phyloP scores from a whole-genome alignment of 768 basidiomycete species.

The Leccinum longicurvipes region DNA sequence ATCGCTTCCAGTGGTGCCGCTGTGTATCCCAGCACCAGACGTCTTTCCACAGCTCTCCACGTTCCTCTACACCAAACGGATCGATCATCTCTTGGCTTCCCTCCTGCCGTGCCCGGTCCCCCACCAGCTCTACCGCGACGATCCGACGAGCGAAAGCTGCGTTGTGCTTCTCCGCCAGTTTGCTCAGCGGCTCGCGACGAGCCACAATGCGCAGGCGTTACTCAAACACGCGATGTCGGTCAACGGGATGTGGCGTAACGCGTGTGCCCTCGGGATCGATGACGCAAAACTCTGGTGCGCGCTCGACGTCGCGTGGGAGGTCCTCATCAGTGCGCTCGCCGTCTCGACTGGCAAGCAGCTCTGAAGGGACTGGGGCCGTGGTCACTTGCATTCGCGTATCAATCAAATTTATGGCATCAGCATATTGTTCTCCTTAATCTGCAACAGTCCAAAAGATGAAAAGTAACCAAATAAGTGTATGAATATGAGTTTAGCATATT shows the following conservation, averaged over 20 bases:
- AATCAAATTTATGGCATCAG: constrained; percentile 2
- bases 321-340: constrained; percentile 41
- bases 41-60: constrained; percentile 63
- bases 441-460: neutral
- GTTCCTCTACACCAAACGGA: constrained; percentile 68
- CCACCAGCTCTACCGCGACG: constrained; percentile 20
- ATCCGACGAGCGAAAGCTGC: constrained; percentile 20
- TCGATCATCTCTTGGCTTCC: constrained; percentile 52
- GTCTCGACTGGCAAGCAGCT: constrained; percentile 24
- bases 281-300: constrained; percentile 46
- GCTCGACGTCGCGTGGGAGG: constrained; percentile 49
- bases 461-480: constrained; percentile 20
- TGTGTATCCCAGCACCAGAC: constrained; percentile 67
- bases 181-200: constrained; percentile 14
- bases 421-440: constrained; percentile 6
- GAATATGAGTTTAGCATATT: constrained; percentile 14
- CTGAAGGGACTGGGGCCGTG: neutral
- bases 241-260: constrained; percentile 52
- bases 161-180: constrained; percentile 12
- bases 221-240: constrained; percentile 35
- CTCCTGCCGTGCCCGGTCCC: constrained; percentile 52
- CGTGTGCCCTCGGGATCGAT: constrained; percentile 46
- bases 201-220: constrained; percentile 24
- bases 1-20: constrained; percentile 59
- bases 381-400: neutral